These are phyloP conservation scores for Maudiozyma humilis DNA, from an alignment of 1,139 yeast species.

Conservation along the genomic window DNA sequence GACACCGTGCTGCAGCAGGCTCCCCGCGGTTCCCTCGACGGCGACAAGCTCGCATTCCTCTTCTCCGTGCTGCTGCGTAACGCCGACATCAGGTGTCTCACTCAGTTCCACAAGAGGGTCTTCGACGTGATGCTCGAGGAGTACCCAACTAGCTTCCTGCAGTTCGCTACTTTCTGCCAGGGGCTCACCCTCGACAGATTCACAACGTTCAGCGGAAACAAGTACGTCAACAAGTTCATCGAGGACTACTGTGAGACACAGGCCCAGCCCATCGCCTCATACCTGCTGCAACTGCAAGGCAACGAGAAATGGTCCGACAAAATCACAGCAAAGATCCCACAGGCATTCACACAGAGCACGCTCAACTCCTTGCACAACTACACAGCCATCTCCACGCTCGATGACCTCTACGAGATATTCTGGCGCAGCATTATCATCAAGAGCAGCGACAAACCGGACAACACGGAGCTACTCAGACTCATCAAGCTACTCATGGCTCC, in stretches of 20 bases:
- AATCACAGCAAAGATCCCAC: constrained; percentile 17
- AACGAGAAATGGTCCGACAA: constrained; percentile 13
- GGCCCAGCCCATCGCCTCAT: constrained; percentile 39
- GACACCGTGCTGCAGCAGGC: constrained; percentile 12
- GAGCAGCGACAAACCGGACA: constrained; percentile 12
- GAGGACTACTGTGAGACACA: constrained; percentile 33
- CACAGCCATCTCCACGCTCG: constrained; percentile 3
- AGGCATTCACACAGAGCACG: constrained; percentile 13
- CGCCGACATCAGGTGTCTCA: constrained; percentile 43
- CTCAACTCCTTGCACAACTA: constrained; percentile 3
- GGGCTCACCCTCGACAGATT: constrained; percentile 41
- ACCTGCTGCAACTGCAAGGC: constrained; percentile 35
- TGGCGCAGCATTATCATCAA: constrained; percentile 26
- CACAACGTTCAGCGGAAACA: constrained; percentile 38
- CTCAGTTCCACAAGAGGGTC: constrained; percentile 40
- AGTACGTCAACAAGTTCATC: constrained; percentile 44
- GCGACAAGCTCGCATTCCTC: constrained; percentile 29
- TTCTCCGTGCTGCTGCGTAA: constrained; percentile 51
- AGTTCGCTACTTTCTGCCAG: constrained; percentile 42
- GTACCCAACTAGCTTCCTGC: constrained; percentile 37
- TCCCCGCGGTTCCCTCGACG: constrained; percentile 15
- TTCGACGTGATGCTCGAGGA: constrained; percentile 34
- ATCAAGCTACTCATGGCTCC: constrained; percentile 10
- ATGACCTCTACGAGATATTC: constrained; percentile 16
- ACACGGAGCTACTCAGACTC: constrained; percentile 10